Percentiles rank a stretch among this genome's conserved stretches.
Conservation (phyloP, 2,329 filamentous ascomycete genomes). For the Colletotrichum spinosum region DNA sequence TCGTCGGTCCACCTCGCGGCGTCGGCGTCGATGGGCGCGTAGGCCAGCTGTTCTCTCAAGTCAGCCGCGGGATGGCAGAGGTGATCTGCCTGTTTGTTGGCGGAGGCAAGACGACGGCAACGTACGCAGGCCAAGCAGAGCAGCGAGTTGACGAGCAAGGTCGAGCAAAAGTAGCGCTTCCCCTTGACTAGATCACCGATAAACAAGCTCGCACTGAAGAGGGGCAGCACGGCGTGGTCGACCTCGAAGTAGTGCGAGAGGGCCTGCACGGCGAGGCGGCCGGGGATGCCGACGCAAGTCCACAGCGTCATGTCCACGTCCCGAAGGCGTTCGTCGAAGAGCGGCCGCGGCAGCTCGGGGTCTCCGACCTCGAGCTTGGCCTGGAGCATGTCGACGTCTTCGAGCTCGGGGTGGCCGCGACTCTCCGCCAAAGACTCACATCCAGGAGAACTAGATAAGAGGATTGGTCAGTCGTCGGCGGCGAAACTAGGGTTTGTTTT, state of each 20-base stretch:
- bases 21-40: conserved; percentile 7
- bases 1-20: conserved; percentile 1
- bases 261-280: conserved; percentile 6
- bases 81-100: background rate
- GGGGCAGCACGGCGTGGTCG: conserved; percentile 21
- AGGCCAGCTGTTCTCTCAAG: conserved; percentile 3
- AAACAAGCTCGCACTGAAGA: conserved; percentile 22
- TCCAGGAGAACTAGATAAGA: no score
- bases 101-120: background rate
- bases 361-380: background rate
- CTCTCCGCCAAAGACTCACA: background rate
- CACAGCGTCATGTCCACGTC: conserved; percentile 1
- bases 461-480: no score
- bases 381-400: background rate
- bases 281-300: conserved; percentile 21
- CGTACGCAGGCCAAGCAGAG: conserved; percentile 22
- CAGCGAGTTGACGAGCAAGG: conserved; percentile 21
- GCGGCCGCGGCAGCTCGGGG: background rate
- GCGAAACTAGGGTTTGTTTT: no score
- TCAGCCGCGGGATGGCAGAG: background rate
- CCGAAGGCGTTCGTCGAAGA: conserved; percentile 20
- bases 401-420: background rate
- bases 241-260: conserved; percentile 26
- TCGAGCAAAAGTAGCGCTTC: conserved; percentile 1
- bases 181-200: conserved; percentile 1